Base-by-base conservation (phyloP, 225 moss, liverwort and hornwort species). In the Bryoerythrophyllum caledonicum region DNA sequence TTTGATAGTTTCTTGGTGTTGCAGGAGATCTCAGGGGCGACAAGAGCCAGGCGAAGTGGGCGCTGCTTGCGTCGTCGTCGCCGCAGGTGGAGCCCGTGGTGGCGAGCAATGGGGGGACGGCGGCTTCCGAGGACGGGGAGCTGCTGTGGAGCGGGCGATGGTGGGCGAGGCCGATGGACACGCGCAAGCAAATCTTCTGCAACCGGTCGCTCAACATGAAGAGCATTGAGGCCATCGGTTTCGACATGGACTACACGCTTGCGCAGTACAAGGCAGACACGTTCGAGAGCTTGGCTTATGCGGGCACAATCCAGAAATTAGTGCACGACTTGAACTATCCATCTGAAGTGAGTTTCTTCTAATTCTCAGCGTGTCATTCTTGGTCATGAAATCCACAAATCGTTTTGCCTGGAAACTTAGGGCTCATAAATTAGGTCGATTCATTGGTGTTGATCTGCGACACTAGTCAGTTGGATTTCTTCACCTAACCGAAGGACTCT, bases 161-260 rank as follows among this genome's bases (percentile, higher is more conserved):
- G 86, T 92, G 94, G 89, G 74, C 80, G 37, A 79, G 82, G 26
- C 91, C 90, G 32, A 38, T 82, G 60, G 90, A 92, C 67, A 80
- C 81, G 24, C 78, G 86, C 73, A 92, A 96, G 81, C 85, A 88
- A 52, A 92, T 96, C 25, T 96, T 90, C 43, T 94, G 96, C 82
- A 96, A 94, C 68, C 85, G 94, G 71, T 92, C 96, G 5, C 78
- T 96, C 13, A 94, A 96, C 40, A 96, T 96, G 96, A 96, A 83
- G 74, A 94, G 96, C 79, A 94, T 96, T 49, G 96, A 90, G 40
- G 96, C 96, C 24, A 92, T 96, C 65, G 94, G 96, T 60, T 96
- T 96, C 76, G 96, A 96, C 77, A 96, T 96, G 96, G 96, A 96
- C 81, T 96, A 96, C 77, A 96, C 96, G 27, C 92, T 96, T 23